Conservation (phyloP, 179 eudicot genomes). For the Amaranthus tricolor region DNA sequence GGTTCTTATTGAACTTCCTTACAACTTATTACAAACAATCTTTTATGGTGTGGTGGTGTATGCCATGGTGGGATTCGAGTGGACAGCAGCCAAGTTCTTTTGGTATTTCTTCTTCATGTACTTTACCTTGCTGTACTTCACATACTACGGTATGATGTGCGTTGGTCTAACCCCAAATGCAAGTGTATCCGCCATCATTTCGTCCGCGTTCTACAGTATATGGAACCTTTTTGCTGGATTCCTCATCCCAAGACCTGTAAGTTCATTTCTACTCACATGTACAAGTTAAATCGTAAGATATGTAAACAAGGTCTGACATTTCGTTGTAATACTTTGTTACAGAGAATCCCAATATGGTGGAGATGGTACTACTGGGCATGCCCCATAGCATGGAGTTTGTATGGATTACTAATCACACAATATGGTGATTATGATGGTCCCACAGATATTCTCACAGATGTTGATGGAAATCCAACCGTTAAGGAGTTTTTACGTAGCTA, state of each 20-base stretch:
- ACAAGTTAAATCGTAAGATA: too few species aligned
- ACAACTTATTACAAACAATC: slow-evolving; percentile 50
- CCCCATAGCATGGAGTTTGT: slow-evolving; percentile 65
- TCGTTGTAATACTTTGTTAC: background rate
- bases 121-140: slow-evolving; percentile 76
- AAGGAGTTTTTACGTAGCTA: slow-evolving; percentile 26
- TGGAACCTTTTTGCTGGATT: slow-evolving; percentile 81
- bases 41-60: slow-evolving; percentile 57
- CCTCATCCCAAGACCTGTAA: slow-evolving; percentile 63
- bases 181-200: slow-evolving; percentile 53
- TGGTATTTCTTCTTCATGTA: slow-evolving; percentile 68
- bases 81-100: slow-evolving; percentile 68
- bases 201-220: slow-evolving; percentile 54
- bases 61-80: slow-evolving; percentile 71
- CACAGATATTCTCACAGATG: slow-evolving; percentile 20
- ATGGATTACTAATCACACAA: slow-evolving; percentile 60
- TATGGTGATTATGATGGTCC: slow-evolving; percentile 37
- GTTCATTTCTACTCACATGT: slow-evolving; percentile 25
- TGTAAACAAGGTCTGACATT: too few species aligned
- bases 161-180: slow-evolving; percentile 66
- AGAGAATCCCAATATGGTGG: slow-evolving; percentile 39
- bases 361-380: slow-evolving; percentile 54
- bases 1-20: slow-evolving; percentile 66
- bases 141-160: slow-evolving; percentile 79
- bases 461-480: background rate